phyloP scores from a whole-genome alignment of 2,329 filamentous ascomycete genomes.

The Sphaerulina populicola region DNA sequence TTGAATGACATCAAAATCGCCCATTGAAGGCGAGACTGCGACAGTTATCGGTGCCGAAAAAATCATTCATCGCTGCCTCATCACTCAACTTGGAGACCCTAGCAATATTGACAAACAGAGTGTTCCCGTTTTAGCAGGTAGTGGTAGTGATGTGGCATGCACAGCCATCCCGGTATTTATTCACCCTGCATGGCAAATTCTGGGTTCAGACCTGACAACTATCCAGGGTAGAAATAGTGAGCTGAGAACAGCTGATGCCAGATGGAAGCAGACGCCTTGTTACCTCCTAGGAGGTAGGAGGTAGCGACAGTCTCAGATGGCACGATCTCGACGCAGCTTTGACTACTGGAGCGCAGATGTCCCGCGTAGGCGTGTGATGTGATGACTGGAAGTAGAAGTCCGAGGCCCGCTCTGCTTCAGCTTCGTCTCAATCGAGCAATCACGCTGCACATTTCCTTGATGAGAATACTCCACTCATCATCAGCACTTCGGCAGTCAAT shows the following conservation, averaged over 20 bases:
- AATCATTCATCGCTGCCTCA: too few relatives aligned
- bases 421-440: conserved; percentile 1
- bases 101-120: too few relatives aligned
- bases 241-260: background rate
- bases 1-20: too few relatives aligned
- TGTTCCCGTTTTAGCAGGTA: too few relatives aligned
- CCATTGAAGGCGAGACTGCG: too few relatives aligned
- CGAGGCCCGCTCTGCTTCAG: background rate
- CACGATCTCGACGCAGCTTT: background rate
- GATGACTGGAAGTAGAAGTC: background rate
- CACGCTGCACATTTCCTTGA: background rate
- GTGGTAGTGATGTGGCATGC: too few relatives aligned
- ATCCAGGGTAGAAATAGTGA: background rate
- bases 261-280: background rate
- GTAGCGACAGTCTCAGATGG: background rate
- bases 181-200: too few relatives aligned
- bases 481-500: background rate
- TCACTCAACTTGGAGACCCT: too few relatives aligned
- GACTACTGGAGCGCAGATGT: background rate
- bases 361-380: background rate
- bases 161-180: too few relatives aligned
- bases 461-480: background rate
- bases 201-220: too few relatives aligned
- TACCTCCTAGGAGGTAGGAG: too few relatives aligned
- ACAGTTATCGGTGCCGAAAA: too few relatives aligned